Percentiles rank a stretch among this genome's conserved stretches.
These are phyloP conservation scores for Cordyceps militaris DNA, from an alignment of 2,329 filamentous ascomycete species.

Conservation along the genomic window DNA sequence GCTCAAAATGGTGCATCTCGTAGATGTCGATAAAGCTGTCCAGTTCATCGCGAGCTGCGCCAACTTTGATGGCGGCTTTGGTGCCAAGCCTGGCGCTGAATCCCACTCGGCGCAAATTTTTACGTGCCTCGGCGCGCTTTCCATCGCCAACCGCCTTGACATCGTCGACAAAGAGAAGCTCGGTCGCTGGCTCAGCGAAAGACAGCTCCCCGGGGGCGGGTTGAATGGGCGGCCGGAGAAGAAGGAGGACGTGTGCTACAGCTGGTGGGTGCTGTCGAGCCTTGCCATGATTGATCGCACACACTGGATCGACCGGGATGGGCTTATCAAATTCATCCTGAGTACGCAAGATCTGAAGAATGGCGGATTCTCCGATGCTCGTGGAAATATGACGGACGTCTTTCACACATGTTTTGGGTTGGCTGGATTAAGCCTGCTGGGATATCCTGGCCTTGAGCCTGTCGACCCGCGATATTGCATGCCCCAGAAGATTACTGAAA, in stretches of 20 bases:
- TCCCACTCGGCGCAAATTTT: constrained; percentile 95
- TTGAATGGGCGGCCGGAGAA: constrained; percentile 95
- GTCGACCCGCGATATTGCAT: constrained; percentile 87
- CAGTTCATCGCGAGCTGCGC: constrained; percentile 72
- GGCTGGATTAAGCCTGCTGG: constrained; percentile 78
- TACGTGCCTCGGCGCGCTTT: constrained; percentile 81
- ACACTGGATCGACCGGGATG: constrained; percentile 87
- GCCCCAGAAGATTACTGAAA: constrained; percentile 59
- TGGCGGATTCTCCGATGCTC: constrained; percentile 84
- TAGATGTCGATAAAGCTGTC: constrained; percentile 76
- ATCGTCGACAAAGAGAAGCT: constrained; percentile 76
- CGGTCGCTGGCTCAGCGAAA: constrained; percentile 85
- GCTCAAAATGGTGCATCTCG: constrained; percentile 61
- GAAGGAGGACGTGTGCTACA: constrained; percentile 94
- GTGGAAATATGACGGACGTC: constrained; percentile 92
- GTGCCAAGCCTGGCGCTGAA: constrained; percentile 81
- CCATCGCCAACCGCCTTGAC: constrained; percentile 76
- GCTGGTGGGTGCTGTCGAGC: constrained; percentile 96
- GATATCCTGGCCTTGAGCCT: constrained; percentile 66
- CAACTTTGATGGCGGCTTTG: constrained; percentile 94
- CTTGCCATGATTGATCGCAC: constrained; percentile 79
- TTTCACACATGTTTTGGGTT: constrained; percentile 91
- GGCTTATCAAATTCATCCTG: constrained; percentile 75
- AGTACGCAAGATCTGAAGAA: constrained; percentile 77
- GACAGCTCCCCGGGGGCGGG: constrained; percentile 79